Evolutionary conservation across 108 stramenopile genomes (phyloP), one percentile per base, ranked within the genome.

Genomic region (Licmophora abbreviata): DNA sequence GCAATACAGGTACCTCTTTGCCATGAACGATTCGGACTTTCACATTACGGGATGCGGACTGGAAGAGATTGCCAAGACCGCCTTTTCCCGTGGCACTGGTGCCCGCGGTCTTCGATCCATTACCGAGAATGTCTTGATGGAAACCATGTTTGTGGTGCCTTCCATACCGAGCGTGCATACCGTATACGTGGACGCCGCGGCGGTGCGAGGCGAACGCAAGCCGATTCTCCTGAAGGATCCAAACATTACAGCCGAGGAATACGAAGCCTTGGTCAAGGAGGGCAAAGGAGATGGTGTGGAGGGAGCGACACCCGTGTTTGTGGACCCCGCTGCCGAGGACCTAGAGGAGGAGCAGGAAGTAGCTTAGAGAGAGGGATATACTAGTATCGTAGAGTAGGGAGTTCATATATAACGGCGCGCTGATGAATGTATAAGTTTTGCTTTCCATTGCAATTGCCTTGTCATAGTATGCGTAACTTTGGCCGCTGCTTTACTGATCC

Each of bases 51-150:
- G 93, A 36, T 83, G 76, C 25, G 97, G 89, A n/a, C 52, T 96
- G 51, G 54, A 68, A 40, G 92, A 92, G 51, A 83, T 96, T 41
- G 95, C 97, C 10, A 69, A 74, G 34, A 82, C 81, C 48, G 97
- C 97, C 5, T 91, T 91, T 51, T 29, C 48, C 28, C 85, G 94
- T 45, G 89, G 91, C 28, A 95, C 97, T 8, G 97, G 97, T 35
- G 97, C 95, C 10, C 77, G 97, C 35, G 97, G 97, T 22, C 73
- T 98, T 33, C 73, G 95, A 23, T 87, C 94, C 26, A 95, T 97
- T 47, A 88, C 92, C 18, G 97, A 97, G 43, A 74, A 82, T 27
- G 80, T 94, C 9, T 71, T 97, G 43, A 93, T 90, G 79, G 93
- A 95, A 57, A 85, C 92, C 24, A 93, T 95, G 71, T 97, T 84